A percentile compares a stretch with the other conserved stretches of the same genome.
These are phyloP conservation scores for Tetrapyrgos nigripes DNA, from an alignment of 1,284 basidiomycete genomes.

Conservation along the genomic window DNA sequence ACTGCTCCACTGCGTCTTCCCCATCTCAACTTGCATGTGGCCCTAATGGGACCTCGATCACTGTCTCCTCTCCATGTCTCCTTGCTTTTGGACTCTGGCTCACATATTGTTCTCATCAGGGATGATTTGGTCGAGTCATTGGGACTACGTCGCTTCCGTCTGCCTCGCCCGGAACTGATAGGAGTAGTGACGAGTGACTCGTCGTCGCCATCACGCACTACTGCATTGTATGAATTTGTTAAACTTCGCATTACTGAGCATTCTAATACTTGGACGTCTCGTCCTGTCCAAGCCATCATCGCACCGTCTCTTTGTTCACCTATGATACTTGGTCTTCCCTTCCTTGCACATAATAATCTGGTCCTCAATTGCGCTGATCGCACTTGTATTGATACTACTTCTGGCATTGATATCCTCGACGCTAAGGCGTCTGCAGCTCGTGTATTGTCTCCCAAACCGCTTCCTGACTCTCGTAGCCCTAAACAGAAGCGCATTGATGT, in stretches of 20 bases:
- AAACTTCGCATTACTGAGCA: not conserved
- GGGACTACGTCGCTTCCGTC: too few relatives aligned
- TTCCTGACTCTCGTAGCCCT: not conserved
- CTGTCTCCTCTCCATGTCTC: too few relatives aligned
- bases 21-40: too few relatives aligned
- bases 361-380: conserved; percentile 25
- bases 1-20: too few relatives aligned
- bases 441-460: not conserved
- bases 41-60: too few relatives aligned
- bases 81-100: too few relatives aligned
- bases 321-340: conserved; percentile 34
- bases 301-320: conserved; percentile 6
- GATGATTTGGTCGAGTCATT: too few relatives aligned
- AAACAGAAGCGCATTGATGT: not conserved
- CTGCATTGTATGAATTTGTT: not conserved
- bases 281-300: conserved; percentile 4
- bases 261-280: conserved; percentile 1
- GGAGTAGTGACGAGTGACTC: too few relatives aligned
- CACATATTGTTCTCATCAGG: too few relatives aligned
- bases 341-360: conserved; percentile 27
- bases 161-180: too few relatives aligned
- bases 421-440: conserved; percentile 7
- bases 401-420: conserved; percentile 28
- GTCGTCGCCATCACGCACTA: too few relatives aligned
- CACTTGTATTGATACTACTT: conserved; percentile 27